Evolutionary conservation across 2,329 filamentous ascomycete genomes (phyloP), one percentile per base, ranked within the genome.

Genomic region (Alternaria sp.): DNA sequence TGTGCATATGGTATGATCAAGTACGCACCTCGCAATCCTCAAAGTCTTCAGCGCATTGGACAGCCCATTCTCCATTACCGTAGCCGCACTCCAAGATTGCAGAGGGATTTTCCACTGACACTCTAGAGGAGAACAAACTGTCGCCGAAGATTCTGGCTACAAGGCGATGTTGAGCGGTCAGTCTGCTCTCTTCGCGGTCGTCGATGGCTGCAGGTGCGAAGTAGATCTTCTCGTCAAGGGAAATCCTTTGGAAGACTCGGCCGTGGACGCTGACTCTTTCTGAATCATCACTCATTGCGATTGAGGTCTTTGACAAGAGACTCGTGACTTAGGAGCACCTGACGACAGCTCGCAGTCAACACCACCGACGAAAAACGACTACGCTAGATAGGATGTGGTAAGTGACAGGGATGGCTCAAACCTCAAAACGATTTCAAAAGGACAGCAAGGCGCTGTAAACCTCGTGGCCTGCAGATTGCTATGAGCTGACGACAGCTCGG

Each of bases 21-120:
- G 28, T 40, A 74, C 73, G 44, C 60, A 80, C 79, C 71, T 79
- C 70, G 48, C 77, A 76, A 48, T 80, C 70, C 22, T 74, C 73
- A 56, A 72, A 80, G 18, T 74, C 72, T 61, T 79, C 74, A 2
- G 78, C 78, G 54, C 78, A 72, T 28, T 76, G 70, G 10, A 78
- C 68, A 4, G 71, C 74, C 78, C 78, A 81, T 46, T 77, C 69
- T 1, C 77, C 78, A 34, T 70, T 69, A 30, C 79, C 79, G 64
- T 80, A 80, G 6, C 79, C 79, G 56, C 77, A 80, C 9, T 81
- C 79, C 18, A 81, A 62, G 38, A 80, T 68, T n/a, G 70, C 75
- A 11, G 36, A 56, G 12, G 79, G 79, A 18, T 75, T 54, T 22
- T 16, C 44, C 5, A 71, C 63, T 9, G 68, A 57, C 30, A 80